Evolutionary conservation across 2,329 filamentous ascomycete genomes (phyloP), one percentile per base, ranked within the genome.

Genomic region (Penicillium carneum): DNA sequence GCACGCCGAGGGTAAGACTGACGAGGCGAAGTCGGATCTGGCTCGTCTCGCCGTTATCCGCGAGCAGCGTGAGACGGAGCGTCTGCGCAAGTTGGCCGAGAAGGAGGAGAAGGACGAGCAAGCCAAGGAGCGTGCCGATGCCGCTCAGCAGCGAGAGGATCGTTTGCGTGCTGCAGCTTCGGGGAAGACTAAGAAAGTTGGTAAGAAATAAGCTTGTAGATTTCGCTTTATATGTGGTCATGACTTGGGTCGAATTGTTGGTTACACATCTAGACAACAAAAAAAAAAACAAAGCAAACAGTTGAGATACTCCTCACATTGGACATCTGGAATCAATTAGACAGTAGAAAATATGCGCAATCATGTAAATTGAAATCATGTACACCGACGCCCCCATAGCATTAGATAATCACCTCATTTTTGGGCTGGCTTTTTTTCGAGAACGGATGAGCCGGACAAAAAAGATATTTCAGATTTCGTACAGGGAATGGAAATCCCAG

Each of bases 1-100:
- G 71, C 94, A 97, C 73, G 91, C 93, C 59, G 90, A 93, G 74
- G 94, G 94, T 72, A 98, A 98, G 87, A 98, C 95, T 46, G 95
- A 99, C 63, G 91, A 97, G 84, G 93, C 94, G 49, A 90, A 92
- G 76, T 89, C 91, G 5, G 95, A 99, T 79, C 75, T 98, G 69
- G 94, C 92, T 61, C 87, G 95, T 58, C 81, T 99, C 72, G 88
- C 84, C 77, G 76, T 94, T 62, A 92, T 99, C 68, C 87, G 89
- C 49, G 92, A 97, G 84, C 90, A 92, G 81, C 87, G 95, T 65
- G 93, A 91, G 72, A 89, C 89, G 20, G 94, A 96, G 73, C 87
- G 91, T 55, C 90, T 88, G 33, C 84, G 92, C 71, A 93, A 94
- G 84, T 87, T 91, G 82, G 94, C 87, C 2, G 87, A 89, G 87